These are phyloP conservation scores for Sorghum bicolor DNA, from an alignment of 176 grass and related monocot species.

Conservation along the genomic window Sorghum_bicolor_NCBIv3 NC_012872.2:71956501-71957000, in stretches of 20 bases:
- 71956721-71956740: too few relatives aligned
- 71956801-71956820: too few relatives aligned
- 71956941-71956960: neutral
- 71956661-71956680: too few relatives aligned
- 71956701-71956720: too few relatives aligned
- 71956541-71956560: neutral
- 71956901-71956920: slow-evolving; percentile 40
- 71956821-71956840: too few relatives aligned
- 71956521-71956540: slow-evolving; percentile 58
- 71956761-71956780: too few relatives aligned
- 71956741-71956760: too few relatives aligned
- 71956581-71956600: slow-evolving; percentile 35
- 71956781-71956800: too few relatives aligned
- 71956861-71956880: neutral
- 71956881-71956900: slow-evolving; percentile 7
- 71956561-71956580: neutral
- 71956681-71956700: too few relatives aligned
- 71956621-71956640: too few relatives aligned
- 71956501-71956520: slow-evolving; percentile 37
- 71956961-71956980: neutral
- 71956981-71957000: neutral
- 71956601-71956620: too few relatives aligned
- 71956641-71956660: too few relatives aligned
- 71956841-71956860: neutral
- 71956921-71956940: slow-evolving; percentile 9